Evolutionary conservation across 1,284 basidiomycete species (phyloP).

Genomic region (Puccinia hordei): DNA sequence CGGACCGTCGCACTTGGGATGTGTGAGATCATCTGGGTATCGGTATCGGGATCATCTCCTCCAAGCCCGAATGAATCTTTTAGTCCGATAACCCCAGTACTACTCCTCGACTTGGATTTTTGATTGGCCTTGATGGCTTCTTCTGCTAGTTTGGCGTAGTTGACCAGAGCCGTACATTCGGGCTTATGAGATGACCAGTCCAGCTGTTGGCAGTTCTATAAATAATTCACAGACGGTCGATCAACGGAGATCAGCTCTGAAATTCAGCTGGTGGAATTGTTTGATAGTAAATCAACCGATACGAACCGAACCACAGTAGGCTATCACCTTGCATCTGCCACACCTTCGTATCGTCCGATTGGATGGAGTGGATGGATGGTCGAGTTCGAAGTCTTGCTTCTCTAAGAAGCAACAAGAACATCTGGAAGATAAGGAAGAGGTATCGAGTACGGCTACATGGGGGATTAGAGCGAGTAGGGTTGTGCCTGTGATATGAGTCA

Average conservation of each 20-base stretch:
- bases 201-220: conserved; percentile 67
- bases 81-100: background rate
- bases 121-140: conserved; percentile 42
- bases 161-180: conserved; percentile 71
- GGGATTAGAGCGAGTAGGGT: conserved; percentile 67
- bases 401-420: conserved; percentile 71
- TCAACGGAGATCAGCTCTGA: background rate
- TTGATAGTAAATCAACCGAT: background rate
- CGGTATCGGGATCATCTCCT: conserved; percentile 22
- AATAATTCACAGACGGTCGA: background rate
- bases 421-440: conserved; percentile 65
- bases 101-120: conserved; percentile 53
- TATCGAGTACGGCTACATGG: conserved; percentile 70
- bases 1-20: conserved; percentile 72
- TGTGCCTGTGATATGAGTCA: conserved; percentile 63
- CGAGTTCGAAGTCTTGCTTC: conserved; percentile 55
- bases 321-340: conserved; percentile 68
- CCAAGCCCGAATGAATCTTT: conserved; percentile 29
- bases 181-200: conserved; percentile 77
- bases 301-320: conserved; percentile 73
- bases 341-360: conserved; percentile 65
- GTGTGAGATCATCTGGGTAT: conserved; percentile 50
- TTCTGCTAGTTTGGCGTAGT: conserved; percentile 29
- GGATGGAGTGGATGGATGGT: conserved; percentile 20
- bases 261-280: too few relatives aligned